These are phyloP conservation scores for Cercis canadensis DNA, from an alignment of 306 rosid genomes.

Conservation along the genomic window DNA sequence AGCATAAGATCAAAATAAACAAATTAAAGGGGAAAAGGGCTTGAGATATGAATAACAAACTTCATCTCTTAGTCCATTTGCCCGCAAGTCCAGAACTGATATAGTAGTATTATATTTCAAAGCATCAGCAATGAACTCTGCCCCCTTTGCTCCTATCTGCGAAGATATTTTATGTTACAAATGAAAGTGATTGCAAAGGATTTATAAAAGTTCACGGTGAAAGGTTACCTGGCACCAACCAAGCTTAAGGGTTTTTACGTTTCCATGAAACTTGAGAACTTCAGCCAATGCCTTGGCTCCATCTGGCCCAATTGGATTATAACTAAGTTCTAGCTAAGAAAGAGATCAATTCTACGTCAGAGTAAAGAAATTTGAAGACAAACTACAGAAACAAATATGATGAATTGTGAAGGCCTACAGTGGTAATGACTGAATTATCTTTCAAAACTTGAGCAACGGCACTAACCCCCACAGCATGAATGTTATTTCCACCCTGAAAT, in stretches of 20 bases:
- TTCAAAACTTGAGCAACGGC: conserved; percentile 78
- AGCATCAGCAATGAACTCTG: conserved; percentile 86
- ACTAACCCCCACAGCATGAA: conserved; percentile 70
- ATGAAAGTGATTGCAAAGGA: conserved; percentile 11
- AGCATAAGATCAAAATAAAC: conserved; percentile 28
- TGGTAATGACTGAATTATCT: conserved; percentile 80
- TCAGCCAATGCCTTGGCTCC: conserved; percentile 92
- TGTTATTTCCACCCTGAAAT: conserved; percentile 92
- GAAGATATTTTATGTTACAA: conserved; percentile 23
- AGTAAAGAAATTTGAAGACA: conserved; percentile 19
- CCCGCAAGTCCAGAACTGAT: conserved; percentile 82
- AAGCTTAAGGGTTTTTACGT: conserved; percentile 81
- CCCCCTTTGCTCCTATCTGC: conserved; percentile 96
- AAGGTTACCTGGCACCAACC: conserved; percentile 98
- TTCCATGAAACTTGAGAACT: conserved; percentile 91
- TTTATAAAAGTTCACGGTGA: conserved; percentile 26
- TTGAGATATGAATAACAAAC: conserved; percentile 50
- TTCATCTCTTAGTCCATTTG: conserved; percentile 91
- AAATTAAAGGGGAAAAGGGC: background rate
- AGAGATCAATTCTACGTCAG: conserved; percentile 26
- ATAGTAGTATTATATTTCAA: conserved; percentile 92
- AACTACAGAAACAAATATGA: conserved; percentile 15
- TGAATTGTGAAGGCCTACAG: conserved; percentile 56
- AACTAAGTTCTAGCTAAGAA: conserved; percentile 86
- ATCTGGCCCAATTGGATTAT: conserved; percentile 97